Evolutionary conservation across 306 rosid species (phyloP).

Genomic region (Lupinus albus): DNA sequence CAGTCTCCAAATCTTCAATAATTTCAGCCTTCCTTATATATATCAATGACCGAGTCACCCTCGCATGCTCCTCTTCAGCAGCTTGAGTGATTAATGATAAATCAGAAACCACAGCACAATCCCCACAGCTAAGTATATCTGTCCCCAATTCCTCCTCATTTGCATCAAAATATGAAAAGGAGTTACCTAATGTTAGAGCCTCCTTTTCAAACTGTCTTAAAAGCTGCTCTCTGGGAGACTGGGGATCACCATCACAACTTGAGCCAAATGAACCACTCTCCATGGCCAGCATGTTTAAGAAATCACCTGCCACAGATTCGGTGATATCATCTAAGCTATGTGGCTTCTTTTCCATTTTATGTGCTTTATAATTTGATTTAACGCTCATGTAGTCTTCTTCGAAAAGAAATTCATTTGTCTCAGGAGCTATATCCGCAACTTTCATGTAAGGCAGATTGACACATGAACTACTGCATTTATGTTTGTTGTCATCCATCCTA

Average conservation of each 20-base stretch:
- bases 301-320: slow-evolving; percentile 71
- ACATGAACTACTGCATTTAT: slow-evolving; percentile 37
- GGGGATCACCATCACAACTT: slow-evolving; percentile 53
- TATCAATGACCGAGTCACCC: slow-evolving; percentile 49
- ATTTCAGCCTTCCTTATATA: slow-evolving; percentile 64
- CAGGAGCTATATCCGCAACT: slow-evolving; percentile 40
- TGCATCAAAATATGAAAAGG: slow-evolving; percentile 46
- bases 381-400: slow-evolving; percentile 37
- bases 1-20: slow-evolving; percentile 79
- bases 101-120: slow-evolving; percentile 50
- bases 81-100: slow-evolving; percentile 56
- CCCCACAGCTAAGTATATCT: slow-evolving; percentile 24
- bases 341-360: slow-evolving; percentile 45
- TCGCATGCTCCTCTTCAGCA: slow-evolving; percentile 63
- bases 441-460: slow-evolving; percentile 41
- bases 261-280: slow-evolving; percentile 50
- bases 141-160: slow-evolving; percentile 47
- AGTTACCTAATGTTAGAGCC: slow-evolving; percentile 51
- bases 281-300: slow-evolving; percentile 58
- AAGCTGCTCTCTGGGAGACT: slow-evolving; percentile 78
- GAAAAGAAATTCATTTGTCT: slow-evolving; percentile 39
- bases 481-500: slow-evolving; percentile 34
- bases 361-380: slow-evolving; percentile 45
- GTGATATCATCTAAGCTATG: slow-evolving; percentile 60
- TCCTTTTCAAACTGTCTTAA: slow-evolving; percentile 75